A percentile compares a stretch with the other conserved stretches of the same genome.
These are phyloP conservation scores for Musa acuminata DNA, from an alignment of 176 grass and related monocot species.

Conservation along the genomic window DNA sequence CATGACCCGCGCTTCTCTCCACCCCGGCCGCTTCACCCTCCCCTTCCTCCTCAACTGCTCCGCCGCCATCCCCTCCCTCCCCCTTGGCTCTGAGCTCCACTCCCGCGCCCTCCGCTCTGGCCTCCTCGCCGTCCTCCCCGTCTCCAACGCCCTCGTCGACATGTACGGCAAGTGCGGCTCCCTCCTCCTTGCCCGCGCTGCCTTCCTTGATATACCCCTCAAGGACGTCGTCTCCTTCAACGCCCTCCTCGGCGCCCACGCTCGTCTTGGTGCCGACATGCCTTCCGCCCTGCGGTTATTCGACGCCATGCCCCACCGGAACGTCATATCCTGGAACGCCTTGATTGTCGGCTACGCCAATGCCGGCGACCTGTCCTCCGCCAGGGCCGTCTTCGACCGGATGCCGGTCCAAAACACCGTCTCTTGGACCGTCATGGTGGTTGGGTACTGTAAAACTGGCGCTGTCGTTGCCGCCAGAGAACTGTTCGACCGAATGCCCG, in stretches of 20 bases:
- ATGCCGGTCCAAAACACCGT: constrained; percentile 38
- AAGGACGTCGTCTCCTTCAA: constrained; percentile 54
- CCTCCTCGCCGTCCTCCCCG: constrained; percentile 45
- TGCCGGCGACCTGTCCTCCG: constrained; percentile 35
- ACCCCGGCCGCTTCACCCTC: constrained; percentile 46
- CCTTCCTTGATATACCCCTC: constrained; percentile 28
- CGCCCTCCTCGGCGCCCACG: constrained; percentile 48
- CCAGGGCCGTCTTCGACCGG: constrained; percentile 35
- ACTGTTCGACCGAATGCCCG: constrained; percentile 48
- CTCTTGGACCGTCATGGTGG: constrained; percentile 46
- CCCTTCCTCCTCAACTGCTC: constrained; percentile 66
- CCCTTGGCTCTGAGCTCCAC: constrained; percentile 46
- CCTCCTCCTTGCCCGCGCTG: constrained; percentile 30
- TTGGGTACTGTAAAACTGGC: constrained; percentile 37
- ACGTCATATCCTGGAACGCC: constrained; percentile 58
- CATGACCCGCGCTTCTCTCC: constrained; percentile 43
- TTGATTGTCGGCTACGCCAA: constrained; percentile 58
- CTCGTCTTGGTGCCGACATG: constrained; percentile 36
- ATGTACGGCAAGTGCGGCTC: constrained; percentile 61
- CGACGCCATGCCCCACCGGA: constrained; percentile 38
- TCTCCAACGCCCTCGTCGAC: constrained; percentile 55
- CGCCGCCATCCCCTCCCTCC: constrained; percentile 28
- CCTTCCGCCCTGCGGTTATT: constrained; percentile 27
- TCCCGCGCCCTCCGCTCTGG: constrained; percentile 37
- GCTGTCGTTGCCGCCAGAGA: constrained; percentile 20